Base-by-base conservation (phyloP, 352 stramenopile genomes). In the Lagenidium giganteum region DNA sequence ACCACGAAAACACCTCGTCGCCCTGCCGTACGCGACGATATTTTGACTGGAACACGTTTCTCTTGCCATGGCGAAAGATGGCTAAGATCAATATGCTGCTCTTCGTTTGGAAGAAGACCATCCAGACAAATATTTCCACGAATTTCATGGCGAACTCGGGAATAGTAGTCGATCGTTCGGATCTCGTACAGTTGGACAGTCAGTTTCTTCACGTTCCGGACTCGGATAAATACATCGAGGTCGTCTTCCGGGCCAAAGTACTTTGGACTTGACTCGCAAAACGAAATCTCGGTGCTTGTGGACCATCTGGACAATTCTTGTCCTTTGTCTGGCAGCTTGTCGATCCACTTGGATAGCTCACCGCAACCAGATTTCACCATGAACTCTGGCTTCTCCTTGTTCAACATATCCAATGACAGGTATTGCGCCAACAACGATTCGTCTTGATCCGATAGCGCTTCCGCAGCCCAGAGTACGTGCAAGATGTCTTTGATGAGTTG, bases 111-210 rank as follows among this genome's bases (percentile, higher is more conserved):
- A 9, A 83, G 47, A 18, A 85, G 51, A 0, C 72, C 72, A 35
- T 85, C 72, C 5, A 85, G 51, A 30, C 57, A 67, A 32, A 85
- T 71, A 21, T 80, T 54, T 5, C 68, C 63, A 22, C 57, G 60
- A 9, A 86, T 63, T 42, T 80, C 64, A 32, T 47, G 52, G 8
- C 70, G 67, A 25, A 70, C 47, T 8, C 65, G 62, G 13, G 57
- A 61, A 40, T 81, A 82, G 27, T 79, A 74, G 50, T 86, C 73
- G 9, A 64, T 49, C 8, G 70, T 75, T 28, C 78, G 71, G 29
- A 86, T 71, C 39, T 83, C 59, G 38, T 80, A 86, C 9, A 86
- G 35, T 37, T 86, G 70, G 1, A 72, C 66, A 2, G 64, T 83
- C 18, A 86, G 35, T 2, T 45, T 56, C 27, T 78, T 67, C 6